These are phyloP conservation scores for Cornus controversa DNA, from an alignment of 148 eudicot species.

Conservation along the genomic window DNA sequence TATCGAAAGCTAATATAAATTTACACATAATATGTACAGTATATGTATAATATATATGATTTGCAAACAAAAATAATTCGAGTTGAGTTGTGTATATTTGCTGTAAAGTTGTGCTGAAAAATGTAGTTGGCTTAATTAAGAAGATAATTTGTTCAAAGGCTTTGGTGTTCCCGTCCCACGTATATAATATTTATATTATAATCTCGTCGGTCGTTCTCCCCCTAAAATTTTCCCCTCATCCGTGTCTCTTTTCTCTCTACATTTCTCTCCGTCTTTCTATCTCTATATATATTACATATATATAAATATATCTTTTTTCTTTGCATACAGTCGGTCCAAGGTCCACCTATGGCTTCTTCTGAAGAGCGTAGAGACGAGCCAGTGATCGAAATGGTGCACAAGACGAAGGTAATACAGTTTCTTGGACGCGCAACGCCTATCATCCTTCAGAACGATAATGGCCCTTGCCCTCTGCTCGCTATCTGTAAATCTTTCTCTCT, in stretches of 20 bases:
- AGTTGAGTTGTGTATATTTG: too few species aligned
- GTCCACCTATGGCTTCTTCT: conserved; percentile 32
- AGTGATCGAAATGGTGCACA: conserved; percentile 49
- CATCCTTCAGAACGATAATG: conserved; percentile 92
- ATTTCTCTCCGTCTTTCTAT: too few species aligned
- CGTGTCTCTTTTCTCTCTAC: not conserved
- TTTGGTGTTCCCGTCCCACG: not conserved
- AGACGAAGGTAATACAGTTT: conserved; percentile 71
- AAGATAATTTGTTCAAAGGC: too few species aligned
- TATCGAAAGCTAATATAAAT: too few species aligned
- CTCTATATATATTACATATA: not conserved
- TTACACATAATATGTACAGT: too few species aligned
- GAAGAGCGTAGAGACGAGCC: conserved; percentile 38
- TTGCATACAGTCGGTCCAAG: not conserved
- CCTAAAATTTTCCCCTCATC: not conserved
- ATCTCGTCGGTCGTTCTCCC: not conserved
- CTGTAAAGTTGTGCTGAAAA: too few species aligned
- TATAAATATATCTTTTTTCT: not conserved
- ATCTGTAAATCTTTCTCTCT: conserved; percentile 53
- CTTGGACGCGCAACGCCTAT: conserved; percentile 67
- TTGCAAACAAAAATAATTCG: too few species aligned
- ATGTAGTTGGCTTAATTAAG: too few species aligned
- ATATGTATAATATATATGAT: too few species aligned
- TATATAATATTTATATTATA: too few species aligned
- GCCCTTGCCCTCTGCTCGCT: conserved; percentile 96